Base-by-base conservation (phyloP, 768 basidiomycete species). In the Tulasnella sp. region DNA sequence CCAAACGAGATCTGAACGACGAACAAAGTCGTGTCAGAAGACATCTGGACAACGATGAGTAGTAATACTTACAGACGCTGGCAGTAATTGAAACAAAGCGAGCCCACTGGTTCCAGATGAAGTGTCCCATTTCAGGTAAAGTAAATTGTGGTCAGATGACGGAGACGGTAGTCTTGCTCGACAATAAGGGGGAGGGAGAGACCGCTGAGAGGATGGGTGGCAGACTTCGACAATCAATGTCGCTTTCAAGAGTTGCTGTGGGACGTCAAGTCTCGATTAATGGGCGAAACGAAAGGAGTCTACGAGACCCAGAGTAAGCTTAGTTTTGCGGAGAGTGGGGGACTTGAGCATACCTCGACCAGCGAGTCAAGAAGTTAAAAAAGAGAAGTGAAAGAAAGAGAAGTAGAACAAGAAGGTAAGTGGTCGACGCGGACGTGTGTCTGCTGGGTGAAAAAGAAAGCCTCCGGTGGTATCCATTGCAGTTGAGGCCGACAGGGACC, bases 81-180 rank as follows among this genome's bases (percentile, higher is more conserved):
- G 85, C 81, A 5, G 82, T 75, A 62, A 88, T 75, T 37, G 84
- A 70, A 62, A 86, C 73, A 53, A 75, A 73, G 61, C 84, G 84
- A 63, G 80, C 73, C 67, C 85, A 80, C 63, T 86, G 79, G 69
- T 86, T 81, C 86, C 86, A 88, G 63, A 89, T 69, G 62, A 91
- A 75, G 48, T 80, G 81, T 61, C 86, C 88, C 88, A 90, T 91
- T 61, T 60, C 69, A 45, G 3, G 23, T 17, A 9, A 57, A 42
- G 62, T 58, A 61, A 61, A 52, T 58, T 57, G 49, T 50, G 59
- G 63, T 59, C 34, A 14, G n/a, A n/a, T n/a, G n/a, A 46, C 35
- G 27, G 21, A 58, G 58, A 48, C 46, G 36, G 46, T 60, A 54
- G 59, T 52, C 41, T 35, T 25, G 21, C 50, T 29, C 31, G 25